Conservation (phyloP, 1,284 basidiomycete species). For the Heterobasidion annosum region DNA sequence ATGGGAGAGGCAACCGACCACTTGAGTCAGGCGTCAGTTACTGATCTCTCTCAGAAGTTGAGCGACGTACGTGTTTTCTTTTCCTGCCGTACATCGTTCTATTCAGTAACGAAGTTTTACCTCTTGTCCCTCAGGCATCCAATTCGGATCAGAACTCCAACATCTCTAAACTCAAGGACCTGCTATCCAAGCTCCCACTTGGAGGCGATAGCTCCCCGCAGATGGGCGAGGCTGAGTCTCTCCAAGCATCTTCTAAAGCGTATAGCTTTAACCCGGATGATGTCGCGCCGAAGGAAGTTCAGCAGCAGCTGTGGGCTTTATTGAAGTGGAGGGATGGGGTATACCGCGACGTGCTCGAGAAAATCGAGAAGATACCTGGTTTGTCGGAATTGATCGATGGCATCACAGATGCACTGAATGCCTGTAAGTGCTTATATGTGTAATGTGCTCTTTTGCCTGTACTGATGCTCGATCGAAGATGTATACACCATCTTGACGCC, state of each 20-base stretch:
- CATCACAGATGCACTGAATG: constrained; percentile 53
- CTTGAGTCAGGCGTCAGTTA: constrained; percentile 68
- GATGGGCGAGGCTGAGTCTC: constrained; percentile 41
- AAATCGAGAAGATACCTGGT: constrained; percentile 62
- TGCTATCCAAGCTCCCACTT: constrained; percentile 45
- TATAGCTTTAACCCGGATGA: constrained; percentile 50
- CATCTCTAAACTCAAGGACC: constrained; percentile 31
- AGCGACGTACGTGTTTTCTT: constrained; percentile 23
- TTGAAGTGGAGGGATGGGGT: constrained; percentile 68
- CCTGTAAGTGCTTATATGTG: constrained; percentile 31
- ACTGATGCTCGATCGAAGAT: constrained; percentile 25
- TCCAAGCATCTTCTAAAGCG: constrained; percentile 42
- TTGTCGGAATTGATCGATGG: constrained; percentile 63
- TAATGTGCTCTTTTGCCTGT: constrained; percentile 26
- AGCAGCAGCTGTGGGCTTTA: constrained; percentile 56
- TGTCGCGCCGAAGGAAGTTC: constrained; percentile 63
- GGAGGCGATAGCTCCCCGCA: constrained; percentile 36
- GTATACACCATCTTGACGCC: constrained; percentile 70
- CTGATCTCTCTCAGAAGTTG: constrained; percentile 70
- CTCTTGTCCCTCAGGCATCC: constrained; percentile 18
- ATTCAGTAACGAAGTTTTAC: too few species aligned
- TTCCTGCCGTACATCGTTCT: neutral
- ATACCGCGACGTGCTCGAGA: constrained; percentile 36
- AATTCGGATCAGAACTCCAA: constrained; percentile 25
- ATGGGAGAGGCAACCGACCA: constrained; percentile 53